Evolutionary conservation across 177 flowering plant species (phyloP).

Genomic region (Tripterygium wilfordii): DNA sequence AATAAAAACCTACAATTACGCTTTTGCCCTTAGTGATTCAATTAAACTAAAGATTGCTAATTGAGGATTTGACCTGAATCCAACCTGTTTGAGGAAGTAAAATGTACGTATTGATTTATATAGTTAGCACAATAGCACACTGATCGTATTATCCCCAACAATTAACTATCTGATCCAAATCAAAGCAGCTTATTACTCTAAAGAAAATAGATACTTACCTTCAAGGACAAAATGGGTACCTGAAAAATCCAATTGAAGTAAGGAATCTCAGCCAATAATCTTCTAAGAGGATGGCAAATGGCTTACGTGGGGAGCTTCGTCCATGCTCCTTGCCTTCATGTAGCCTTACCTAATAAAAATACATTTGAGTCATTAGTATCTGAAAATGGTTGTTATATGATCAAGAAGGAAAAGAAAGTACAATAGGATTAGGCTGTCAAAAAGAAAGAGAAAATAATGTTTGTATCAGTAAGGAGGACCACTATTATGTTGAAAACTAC

Average conservation of each 20-base stretch:
- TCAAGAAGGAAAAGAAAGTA: background rate
- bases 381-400: conserved; percentile 4
- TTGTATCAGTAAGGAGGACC: background rate
- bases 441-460: conserved; percentile 3
- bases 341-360: conserved; percentile 6
- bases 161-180: no score
- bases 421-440: conserved; percentile 12
- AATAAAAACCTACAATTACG: no score
- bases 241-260: background rate
- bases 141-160: no score
- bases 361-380: no score
- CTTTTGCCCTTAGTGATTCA: no score
- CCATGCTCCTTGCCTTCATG: conserved; percentile 6
- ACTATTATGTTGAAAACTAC: conserved; percentile 9
- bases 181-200: no score
- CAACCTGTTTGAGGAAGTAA: no score
- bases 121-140: no score
- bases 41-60: no score
- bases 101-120: no score
- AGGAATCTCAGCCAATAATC: conserved; percentile 24
- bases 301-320: conserved; percentile 12
- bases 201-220: background rate
- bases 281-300: conserved; percentile 17
- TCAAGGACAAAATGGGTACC: conserved; percentile 16
- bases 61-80: no score